A percentile compares a stretch with the other conserved stretches of the same genome.
These are phyloP conservation scores for Amylocarpus encephaloides DNA, from an alignment of 2,329 filamentous ascomycete species.

Conservation along the genomic window DNA sequence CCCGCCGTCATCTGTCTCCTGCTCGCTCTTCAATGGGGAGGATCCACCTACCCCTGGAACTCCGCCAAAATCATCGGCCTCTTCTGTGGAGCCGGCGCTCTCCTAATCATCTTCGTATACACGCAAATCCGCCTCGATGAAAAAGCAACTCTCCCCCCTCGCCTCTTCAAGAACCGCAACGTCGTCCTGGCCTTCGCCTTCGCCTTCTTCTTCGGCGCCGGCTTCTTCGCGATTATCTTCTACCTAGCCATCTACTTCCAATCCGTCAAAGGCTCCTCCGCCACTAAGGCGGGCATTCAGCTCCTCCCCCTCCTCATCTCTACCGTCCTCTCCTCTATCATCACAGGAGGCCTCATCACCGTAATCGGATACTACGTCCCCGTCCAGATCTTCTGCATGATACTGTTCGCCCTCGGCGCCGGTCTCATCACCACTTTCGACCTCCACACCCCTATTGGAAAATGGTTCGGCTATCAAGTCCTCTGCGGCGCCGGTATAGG, in stretches of 20 bases:
- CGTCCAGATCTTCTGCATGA: conserved; percentile 36
- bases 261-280: conserved; percentile 32
- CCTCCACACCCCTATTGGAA: conserved; percentile 35
- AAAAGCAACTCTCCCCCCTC: conserved; percentile 34
- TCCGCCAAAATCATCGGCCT: conserved; percentile 32
- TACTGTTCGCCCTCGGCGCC: conserved; percentile 34
- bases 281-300: conserved; percentile 39
- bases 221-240: conserved; percentile 28
- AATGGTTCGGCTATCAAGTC: conserved; percentile 55
- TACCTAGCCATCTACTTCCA: conserved; percentile 33
- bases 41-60: conserved; percentile 33
- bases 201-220: conserved; percentile 22
- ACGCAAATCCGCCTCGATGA: conserved; percentile 32
- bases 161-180: conserved; percentile 29
- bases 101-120: conserved; percentile 29
- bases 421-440: conserved; percentile 39
- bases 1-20: conserved; percentile 34
- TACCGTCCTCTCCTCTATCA: conserved; percentile 37
- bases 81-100: conserved; percentile 28
- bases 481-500: conserved; percentile 43
- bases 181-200: conserved; percentile 17
- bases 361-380: conserved; percentile 41
- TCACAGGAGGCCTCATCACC: conserved; percentile 34
- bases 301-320: conserved; percentile 38
- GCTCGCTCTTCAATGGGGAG: conserved; percentile 37